Evolutionary conservation across 73 alveolate species (phyloP).

Genomic region (Urostyla sp.): DNA sequence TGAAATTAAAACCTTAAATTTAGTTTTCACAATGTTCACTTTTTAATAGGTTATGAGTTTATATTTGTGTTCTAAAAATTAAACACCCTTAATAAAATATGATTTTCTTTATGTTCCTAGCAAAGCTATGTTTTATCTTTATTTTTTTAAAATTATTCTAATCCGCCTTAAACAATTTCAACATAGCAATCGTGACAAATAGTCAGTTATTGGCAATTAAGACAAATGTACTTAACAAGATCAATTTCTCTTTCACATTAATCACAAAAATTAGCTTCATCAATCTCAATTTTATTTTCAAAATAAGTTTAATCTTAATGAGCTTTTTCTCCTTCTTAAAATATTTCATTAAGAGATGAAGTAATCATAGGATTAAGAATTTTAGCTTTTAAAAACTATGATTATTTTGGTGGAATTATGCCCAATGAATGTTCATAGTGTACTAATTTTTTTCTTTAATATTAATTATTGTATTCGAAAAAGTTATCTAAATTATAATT

Average conservation of each 20-base stretch:
- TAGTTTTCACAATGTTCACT: too few species aligned
- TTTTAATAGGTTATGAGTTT: too few species aligned
- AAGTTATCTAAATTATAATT: neutral
- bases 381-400: conserved; percentile 8
- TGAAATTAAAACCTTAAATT: too few species aligned
- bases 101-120: conserved; percentile 35
- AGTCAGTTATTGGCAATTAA: neutral
- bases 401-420: too few species aligned
- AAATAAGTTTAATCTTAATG: too few species aligned
- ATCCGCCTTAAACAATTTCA: conserved; percentile 24
- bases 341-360: too few species aligned
- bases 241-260: neutral
- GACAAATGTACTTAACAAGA: neutral
- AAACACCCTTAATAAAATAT: conserved; percentile 32
- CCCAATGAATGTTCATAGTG: conserved; percentile 29
- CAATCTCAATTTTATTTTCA: neutral
- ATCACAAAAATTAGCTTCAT: neutral
- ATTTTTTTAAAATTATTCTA: conserved; percentile 15
- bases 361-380: neutral
- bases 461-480: conserved; percentile 22
- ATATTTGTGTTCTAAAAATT: conserved; percentile 29
- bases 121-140: conserved; percentile 9
- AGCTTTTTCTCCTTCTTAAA: too few species aligned
- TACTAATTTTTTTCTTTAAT: conserved; percentile 4
- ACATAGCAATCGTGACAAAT: neutral